Evolutionary conservation across 2,329 filamentous ascomycete genomes (phyloP).

Genomic region (Claviceps sp.): DNA sequence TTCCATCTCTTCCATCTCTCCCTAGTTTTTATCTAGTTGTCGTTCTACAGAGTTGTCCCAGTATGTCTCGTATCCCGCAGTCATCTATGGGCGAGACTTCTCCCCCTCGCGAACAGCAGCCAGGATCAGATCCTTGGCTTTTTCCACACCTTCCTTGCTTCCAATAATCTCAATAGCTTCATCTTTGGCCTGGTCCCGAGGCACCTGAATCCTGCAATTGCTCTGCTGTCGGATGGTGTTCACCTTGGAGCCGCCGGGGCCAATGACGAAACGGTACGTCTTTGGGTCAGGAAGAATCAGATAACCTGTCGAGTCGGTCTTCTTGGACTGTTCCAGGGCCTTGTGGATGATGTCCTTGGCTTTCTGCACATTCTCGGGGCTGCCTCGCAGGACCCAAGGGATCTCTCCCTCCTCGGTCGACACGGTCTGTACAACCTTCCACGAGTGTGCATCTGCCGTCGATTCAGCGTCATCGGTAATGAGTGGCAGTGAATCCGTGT

Average conservation of each 20-base stretch:
- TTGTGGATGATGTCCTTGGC: conserved; percentile 62
- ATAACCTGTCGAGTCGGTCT: conserved; percentile 66
- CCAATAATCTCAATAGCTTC: conserved; percentile 90
- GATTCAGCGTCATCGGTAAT: conserved; percentile 75
- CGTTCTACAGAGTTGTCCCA: background rate
- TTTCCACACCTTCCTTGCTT: conserved; percentile 63
- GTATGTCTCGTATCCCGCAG: background rate
- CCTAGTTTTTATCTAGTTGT: background rate
- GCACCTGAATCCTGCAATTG: conserved; percentile 86
- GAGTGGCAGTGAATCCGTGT: conserved; percentile 59
- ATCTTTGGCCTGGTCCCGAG: conserved; percentile 57
- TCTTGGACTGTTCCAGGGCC: conserved; percentile 58
- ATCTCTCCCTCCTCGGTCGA: conserved; percentile 57
- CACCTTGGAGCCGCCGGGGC: conserved; percentile 78
- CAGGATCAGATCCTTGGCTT: conserved; percentile 79
- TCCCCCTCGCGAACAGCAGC: conserved; percentile 58
- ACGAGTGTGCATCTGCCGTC: conserved; percentile 58
- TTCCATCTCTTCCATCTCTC: background rate
- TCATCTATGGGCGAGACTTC: conserved; percentile 18
- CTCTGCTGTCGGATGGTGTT: conserved; percentile 87
- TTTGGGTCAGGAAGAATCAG: conserved; percentile 79
- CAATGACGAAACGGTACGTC: conserved; percentile 83
- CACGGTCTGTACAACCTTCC: conserved; percentile 59
- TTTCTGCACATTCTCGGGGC: conserved; percentile 65
- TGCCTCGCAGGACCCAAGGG: conserved; percentile 79